phyloP scores from a whole-genome alignment of 805 yeast species.

The Hanseniaspora vineae region DNA sequence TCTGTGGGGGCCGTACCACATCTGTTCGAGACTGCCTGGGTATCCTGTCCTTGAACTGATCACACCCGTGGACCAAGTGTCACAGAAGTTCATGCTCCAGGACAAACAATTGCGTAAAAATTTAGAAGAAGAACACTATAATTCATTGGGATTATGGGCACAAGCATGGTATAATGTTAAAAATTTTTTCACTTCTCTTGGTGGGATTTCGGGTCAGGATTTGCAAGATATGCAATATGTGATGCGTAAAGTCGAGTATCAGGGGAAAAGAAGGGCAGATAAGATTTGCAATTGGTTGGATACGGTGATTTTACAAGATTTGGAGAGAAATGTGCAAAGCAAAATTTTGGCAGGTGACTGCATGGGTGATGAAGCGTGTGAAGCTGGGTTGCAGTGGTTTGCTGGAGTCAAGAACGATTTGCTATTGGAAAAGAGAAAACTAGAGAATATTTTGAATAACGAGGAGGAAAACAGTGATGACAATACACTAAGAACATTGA shows the following conservation, averaged over 20 bases:
- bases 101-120: neutral
- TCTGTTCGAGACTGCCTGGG: slow-evolving; percentile 30
- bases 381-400: neutral
- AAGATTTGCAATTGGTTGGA: neutral
- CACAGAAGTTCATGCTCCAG: neutral
- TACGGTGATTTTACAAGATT: neutral
- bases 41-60: slow-evolving; percentile 56
- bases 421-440: neutral
- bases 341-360: neutral
- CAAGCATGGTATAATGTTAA: neutral
- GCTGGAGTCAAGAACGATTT: neutral
- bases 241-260: neutral
- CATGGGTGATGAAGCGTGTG: neutral
- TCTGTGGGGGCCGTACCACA: slow-evolving; percentile 14
- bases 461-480: neutral
- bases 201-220: neutral
- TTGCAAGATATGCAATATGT: neutral
- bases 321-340: neutral
- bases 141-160: neutral
- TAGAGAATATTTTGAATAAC: neutral
- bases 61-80: slow-evolving; percentile 21
- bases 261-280: neutral
- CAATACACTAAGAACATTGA: neutral
- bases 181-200: neutral
- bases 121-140: neutral